A percentile compares a stretch with the other conserved stretches of the same genome.
phyloP scores from a whole-genome alignment of 1,139 yeast genomes.

The Protomyces inouyei region DNA sequence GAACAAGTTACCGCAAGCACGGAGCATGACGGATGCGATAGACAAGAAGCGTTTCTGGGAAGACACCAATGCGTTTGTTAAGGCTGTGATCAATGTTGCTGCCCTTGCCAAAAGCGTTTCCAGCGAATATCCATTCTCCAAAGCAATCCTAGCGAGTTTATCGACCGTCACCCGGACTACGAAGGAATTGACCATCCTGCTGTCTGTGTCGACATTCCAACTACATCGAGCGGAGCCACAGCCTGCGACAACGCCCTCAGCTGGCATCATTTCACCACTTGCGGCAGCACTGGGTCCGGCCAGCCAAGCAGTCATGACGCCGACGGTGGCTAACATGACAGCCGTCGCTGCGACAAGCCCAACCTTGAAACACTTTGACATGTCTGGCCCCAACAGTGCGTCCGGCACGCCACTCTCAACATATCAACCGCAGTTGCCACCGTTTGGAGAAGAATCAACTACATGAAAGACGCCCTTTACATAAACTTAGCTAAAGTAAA shows the following conservation, averaged over 20 bases:
- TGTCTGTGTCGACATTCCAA: conserved; percentile 29
- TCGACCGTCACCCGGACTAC: conserved; percentile 31
- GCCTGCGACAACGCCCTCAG: conserved; percentile 4
- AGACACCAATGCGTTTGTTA: conserved; percentile 74
- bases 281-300: conserved; percentile 24
- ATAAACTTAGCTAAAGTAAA: background rate
- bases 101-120: conserved; percentile 29
- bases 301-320: conserved; percentile 17
- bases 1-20: conserved; percentile 52
- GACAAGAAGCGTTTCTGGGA: conserved; percentile 76
- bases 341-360: background rate
- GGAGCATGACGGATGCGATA: conserved; percentile 45
- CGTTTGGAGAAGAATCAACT: background rate
- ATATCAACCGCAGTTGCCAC: background rate
- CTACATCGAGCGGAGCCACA: conserved; percentile 4
- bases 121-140: conserved; percentile 28
- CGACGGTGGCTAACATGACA: conserved; percentile 2
- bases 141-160: conserved; percentile 28
- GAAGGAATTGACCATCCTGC: conserved; percentile 30
- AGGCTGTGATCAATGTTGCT: conserved; percentile 40
- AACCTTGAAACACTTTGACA: background rate
- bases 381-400: background rate
- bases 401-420: background rate
- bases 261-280: conserved; percentile 9
- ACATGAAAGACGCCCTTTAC: background rate